Evolutionary conservation across 2,329 filamentous ascomycete genomes (phyloP), one percentile per base, ranked within the genome.

Genomic region (Calonectria pseudoreteaudii): DNA sequence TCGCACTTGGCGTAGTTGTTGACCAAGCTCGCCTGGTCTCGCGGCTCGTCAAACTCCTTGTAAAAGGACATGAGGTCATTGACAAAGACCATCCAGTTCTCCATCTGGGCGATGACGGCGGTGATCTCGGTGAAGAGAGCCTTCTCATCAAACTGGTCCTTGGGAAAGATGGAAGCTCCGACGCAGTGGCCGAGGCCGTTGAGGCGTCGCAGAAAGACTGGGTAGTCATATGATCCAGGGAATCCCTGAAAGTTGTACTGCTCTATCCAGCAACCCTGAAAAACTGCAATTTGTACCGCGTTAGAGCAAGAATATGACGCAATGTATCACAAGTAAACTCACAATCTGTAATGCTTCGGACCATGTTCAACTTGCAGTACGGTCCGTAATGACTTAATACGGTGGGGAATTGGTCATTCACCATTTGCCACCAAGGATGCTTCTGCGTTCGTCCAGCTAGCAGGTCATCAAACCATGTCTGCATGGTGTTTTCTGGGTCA

Each of bases 1-100:
- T 60, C 56, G 56, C 56, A 60, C 14, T 18, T 14, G 3, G 56
- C 34, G 16, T 60, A 60, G 56, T 60, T 60, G 3, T 60, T 60
- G 34, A 60, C 56, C 34, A 60, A 11, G 28, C 56, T 60, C 1
- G 56, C 56, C 6, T 60, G 56, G n/a, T 60, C 56, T 60, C 56
- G 56, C 2, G 56, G 56, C n/a, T 60, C 56, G n/a, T 60, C 56
- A 41, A 60, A 60, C 8, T 60, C 56, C 23, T 60, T 60, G 56
- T 60, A 60, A 38, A 60, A 60, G n/a, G 56, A 60, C 56, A 60
- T 38, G 13, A 60, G 56, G 20, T 60, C 56, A 11, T 60, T 60
- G 1, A 60, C 56, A 38, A 60, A 60, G 0, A 60, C 56, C 56
- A 60, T 60, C 56, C 56, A 60, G 23, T 60, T 60, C 23, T 60